These are phyloP conservation scores for Trametes polyzona DNA, from an alignment of 1,284 basidiomycete species.

Conservation along the genomic window DNA sequence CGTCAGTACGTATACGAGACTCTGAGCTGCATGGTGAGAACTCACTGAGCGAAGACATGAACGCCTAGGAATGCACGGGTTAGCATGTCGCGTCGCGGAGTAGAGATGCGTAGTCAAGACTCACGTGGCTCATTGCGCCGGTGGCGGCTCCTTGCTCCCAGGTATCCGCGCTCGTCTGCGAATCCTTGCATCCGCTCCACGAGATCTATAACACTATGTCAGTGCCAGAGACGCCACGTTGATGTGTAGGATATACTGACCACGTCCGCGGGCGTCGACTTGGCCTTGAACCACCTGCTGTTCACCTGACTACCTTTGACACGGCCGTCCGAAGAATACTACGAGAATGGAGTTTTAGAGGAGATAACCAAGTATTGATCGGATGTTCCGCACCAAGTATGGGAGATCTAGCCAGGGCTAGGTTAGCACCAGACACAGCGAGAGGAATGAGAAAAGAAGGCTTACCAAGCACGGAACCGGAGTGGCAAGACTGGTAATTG, in stretches of 20 bases:
- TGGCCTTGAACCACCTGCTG: slow-evolving; percentile 36
- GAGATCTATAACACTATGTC: too few species aligned
- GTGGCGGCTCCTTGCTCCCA: slow-evolving; percentile 81
- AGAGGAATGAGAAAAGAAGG: not conserved
- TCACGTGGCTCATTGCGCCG: slow-evolving; percentile 85
- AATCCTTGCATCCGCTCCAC: slow-evolving; percentile 92
- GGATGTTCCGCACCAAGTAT: slow-evolving; percentile 50
- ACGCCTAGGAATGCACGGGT: slow-evolving; percentile 73
- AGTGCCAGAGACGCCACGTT: not conserved
- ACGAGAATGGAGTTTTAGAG: not conserved
- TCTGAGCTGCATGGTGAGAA: not conserved
- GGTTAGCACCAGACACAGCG: not conserved
- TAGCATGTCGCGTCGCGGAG: too few species aligned
- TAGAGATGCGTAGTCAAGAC: too few species aligned
- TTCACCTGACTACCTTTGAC: slow-evolving; percentile 55
- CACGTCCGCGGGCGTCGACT: slow-evolving; percentile 55
- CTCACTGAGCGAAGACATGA: slow-evolving; percentile 62
- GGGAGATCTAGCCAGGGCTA: slow-evolving; percentile 53
- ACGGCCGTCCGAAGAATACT: slow-evolving; percentile 68
- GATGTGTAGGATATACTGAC: slow-evolving; percentile 29
- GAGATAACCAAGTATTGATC: not conserved
- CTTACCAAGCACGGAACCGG: slow-evolving; percentile 63
- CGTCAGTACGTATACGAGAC: not conserved
- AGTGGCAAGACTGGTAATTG: slow-evolving; percentile 58
- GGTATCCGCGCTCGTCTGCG: slow-evolving; percentile 92